Conservation (phyloP, 352 stramenopile genomes). For the Halophytophthora batemanensis region DNA sequence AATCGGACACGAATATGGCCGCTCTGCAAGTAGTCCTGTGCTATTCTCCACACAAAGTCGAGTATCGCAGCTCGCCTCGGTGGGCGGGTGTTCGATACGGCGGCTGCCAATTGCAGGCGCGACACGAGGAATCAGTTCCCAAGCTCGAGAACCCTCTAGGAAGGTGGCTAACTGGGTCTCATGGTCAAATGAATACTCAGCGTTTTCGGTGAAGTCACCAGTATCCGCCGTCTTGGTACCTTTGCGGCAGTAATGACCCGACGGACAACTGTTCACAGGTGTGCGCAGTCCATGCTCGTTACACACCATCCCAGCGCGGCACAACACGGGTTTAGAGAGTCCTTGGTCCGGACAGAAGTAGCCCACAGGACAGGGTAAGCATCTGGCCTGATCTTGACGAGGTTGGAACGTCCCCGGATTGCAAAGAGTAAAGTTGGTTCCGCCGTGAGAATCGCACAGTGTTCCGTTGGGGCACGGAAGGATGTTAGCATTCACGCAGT, state of each 20-base stretch:
- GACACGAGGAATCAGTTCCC: constrained; percentile 42
- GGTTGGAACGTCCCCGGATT: constrained; percentile 93
- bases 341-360: constrained; percentile 94
- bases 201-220: constrained; percentile 57
- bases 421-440: constrained; percentile 94
- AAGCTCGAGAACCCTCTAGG: constrained; percentile 39
- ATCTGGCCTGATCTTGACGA: constrained; percentile 64
- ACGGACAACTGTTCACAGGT: constrained; percentile 84
- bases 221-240: constrained; percentile 90
- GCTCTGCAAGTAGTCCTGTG: constrained; percentile 68
- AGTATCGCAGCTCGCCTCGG: constrained; percentile 37
- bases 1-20: constrained; percentile 93
- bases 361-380: constrained; percentile 91
- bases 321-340: constrained; percentile 87
- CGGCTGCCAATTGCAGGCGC: constrained; percentile 53
- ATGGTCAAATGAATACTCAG: constrained; percentile 52
- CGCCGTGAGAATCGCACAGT: constrained; percentile 34
- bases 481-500: constrained; percentile 56
- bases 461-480: constrained; percentile 89
- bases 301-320: constrained; percentile 92
- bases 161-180: constrained; percentile 71
- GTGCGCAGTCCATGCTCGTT: constrained; percentile 80
- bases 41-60: constrained; percentile 52
- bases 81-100: constrained; percentile 62
- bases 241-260: constrained; percentile 91